Evolutionary conservation across 148 eudicot species (phyloP).

Genomic region (Cornus suecica): DNA sequence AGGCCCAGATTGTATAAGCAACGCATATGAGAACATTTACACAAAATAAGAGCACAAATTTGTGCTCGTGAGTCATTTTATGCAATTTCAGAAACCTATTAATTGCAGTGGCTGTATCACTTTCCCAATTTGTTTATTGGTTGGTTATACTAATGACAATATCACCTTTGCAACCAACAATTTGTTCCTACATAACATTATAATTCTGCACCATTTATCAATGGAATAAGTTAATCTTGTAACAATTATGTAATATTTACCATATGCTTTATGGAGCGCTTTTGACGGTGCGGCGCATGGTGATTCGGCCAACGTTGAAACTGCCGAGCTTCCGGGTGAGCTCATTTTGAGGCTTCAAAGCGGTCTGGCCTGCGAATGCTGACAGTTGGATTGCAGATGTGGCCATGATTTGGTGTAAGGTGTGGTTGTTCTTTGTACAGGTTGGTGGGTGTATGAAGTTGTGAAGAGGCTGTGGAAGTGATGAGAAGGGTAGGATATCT

Average conservation of each 20-base stretch:
- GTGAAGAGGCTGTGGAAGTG: background rate
- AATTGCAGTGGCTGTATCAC: no score
- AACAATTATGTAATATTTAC: slow-evolving; percentile 7
- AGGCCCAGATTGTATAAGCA: background rate
- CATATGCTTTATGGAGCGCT: slow-evolving; percentile 19
- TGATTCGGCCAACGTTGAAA: slow-evolving; percentile 18
- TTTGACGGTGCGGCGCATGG: slow-evolving; percentile 19
- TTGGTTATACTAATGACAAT: no score
- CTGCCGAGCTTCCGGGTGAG: slow-evolving; percentile 15
- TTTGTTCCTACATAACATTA: no score
- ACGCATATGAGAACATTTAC: no score
- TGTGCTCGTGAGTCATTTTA: background rate
- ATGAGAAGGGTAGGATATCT: background rate
- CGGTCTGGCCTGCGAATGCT: slow-evolving; percentile 14
- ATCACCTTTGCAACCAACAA: no score
- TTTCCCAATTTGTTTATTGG: no score
- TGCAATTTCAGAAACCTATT: no score
- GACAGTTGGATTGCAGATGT: slow-evolving; percentile 16
- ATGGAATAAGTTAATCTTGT: no score
- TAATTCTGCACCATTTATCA: no score
- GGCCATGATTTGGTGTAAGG: slow-evolving; percentile 10
- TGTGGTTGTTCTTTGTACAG: background rate
- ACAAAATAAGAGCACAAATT: background rate
- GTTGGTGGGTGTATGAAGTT: background rate
- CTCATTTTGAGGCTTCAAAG: slow-evolving; percentile 16